Percentiles rank a stretch among this genome's conserved stretches.
Conservation (phyloP, 306 rosid genomes). For the Castanospermum australe region DNA sequence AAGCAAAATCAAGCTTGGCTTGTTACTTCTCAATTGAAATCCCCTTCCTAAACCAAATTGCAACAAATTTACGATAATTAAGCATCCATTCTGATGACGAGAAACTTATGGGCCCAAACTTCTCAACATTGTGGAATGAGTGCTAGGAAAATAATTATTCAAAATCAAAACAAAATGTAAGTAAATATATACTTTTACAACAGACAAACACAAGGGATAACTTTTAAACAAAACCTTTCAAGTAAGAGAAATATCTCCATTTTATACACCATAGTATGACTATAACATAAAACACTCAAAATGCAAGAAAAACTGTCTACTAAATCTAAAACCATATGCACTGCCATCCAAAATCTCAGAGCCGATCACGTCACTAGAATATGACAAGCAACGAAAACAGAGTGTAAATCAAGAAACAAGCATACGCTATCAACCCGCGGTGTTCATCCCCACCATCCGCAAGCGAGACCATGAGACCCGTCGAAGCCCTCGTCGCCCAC, state of each 20-base stretch:
- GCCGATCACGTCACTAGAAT: constrained; percentile 49
- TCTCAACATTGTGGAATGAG: not conserved
- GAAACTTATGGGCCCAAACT: no score
- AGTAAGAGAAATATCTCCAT: constrained; percentile 30
- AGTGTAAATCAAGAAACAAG: constrained; percentile 90
- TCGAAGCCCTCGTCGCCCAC: constrained; percentile 89
- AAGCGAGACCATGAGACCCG: constrained; percentile 74
- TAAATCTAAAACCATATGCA: constrained; percentile 36
- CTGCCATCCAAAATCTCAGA: constrained; percentile 20
- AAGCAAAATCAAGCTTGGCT: no score
- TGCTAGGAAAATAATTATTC: not conserved
- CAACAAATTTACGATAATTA: no score
- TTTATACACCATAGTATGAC: constrained; percentile 37
- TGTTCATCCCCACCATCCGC: constrained; percentile 96
- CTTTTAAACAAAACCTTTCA: constrained; percentile 8
- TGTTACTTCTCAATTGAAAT: no score
- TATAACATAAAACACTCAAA: constrained; percentile 20
- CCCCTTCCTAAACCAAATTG: not conserved
- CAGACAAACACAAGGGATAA: not conserved
- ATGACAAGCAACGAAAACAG: constrained; percentile 88
- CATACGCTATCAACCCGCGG: constrained; percentile 88
- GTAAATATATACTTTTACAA: not conserved
- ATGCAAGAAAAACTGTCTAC: constrained; percentile 12
- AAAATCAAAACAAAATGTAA: not conserved
- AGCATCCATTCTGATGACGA: no score